These are phyloP conservation scores for Solanum ossicruentum DNA, from an alignment of 257 asterid genomes.

Conservation along the genomic window DNA sequence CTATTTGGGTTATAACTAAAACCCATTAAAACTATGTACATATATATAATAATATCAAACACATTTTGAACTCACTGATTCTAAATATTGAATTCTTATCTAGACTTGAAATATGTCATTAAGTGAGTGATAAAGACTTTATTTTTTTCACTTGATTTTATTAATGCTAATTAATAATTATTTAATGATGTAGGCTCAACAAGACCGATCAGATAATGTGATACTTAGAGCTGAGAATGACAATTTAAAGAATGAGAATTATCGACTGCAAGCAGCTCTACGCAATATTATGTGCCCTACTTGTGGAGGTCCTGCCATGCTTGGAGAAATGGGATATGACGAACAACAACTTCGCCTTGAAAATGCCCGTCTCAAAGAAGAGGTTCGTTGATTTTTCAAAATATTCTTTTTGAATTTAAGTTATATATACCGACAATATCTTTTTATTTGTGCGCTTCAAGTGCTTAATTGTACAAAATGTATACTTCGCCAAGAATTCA, in stretches of 20 bases:
- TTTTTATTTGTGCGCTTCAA: too few relatives aligned
- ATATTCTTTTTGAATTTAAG: background rate
- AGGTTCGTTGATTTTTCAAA: constrained; percentile 18
- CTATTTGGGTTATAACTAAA: background rate
- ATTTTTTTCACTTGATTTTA: background rate
- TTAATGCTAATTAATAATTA: background rate
- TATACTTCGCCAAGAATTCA: background rate
- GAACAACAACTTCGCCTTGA: constrained; percentile 83
- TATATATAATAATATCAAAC: background rate
- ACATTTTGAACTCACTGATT: background rate
- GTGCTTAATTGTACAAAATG: background rate
- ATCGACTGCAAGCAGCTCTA: constrained; percentile 57
- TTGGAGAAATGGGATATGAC: constrained; percentile 81
- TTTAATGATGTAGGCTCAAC: constrained; percentile 58
- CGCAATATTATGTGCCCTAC: constrained; percentile 77
- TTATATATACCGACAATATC: background rate
- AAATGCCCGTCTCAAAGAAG: constrained; percentile 91
- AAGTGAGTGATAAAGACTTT: background rate
- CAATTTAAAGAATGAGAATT: constrained; percentile 64
- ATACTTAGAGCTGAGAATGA: constrained; percentile 80
- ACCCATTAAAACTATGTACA: too few relatives aligned
- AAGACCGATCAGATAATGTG: constrained; percentile 66
- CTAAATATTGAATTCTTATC: background rate
- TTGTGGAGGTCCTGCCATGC: constrained; percentile 86
- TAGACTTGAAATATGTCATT: background rate